These are phyloP conservation scores for Mediolabrus comicus DNA, from an alignment of 108 stramenopile genomes.

Conservation along the genomic window DNA sequence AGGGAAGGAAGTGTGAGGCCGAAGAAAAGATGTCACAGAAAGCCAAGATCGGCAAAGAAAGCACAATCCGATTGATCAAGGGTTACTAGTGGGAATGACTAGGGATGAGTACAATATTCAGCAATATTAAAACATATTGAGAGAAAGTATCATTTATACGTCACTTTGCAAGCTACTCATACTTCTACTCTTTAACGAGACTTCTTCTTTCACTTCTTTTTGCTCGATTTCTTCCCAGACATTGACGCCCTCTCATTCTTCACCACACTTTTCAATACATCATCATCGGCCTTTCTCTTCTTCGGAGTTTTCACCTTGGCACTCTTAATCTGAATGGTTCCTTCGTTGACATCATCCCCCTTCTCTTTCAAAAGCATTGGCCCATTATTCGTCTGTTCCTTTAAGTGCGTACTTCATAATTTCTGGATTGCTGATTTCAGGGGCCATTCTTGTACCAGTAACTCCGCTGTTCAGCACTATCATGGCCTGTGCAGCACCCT, in stretches of 20 bases:
- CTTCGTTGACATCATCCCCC: conserved; percentile 21
- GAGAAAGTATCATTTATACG: too few species aligned
- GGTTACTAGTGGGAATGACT: too few species aligned
- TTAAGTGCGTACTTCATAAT: conserved; percentile 85
- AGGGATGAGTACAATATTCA: too few species aligned
- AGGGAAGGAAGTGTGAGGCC: too few species aligned
- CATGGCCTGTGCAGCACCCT: conserved; percentile 70
- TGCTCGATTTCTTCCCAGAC: conserved; percentile 12
- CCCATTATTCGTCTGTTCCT: conserved; percentile 84
- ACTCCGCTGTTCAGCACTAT: conserved; percentile 35
- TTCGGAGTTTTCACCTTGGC: conserved; percentile 27
- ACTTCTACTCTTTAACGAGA: too few species aligned
- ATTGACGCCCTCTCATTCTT: conserved; percentile 33
- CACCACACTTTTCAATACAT: conserved; percentile 33
- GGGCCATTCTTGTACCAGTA: conserved; percentile 44
- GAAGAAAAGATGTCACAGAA: too few species aligned
- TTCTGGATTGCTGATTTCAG: conserved; percentile 70
- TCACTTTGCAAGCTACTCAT: too few species aligned
- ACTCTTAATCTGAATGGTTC: conserved; percentile 37
- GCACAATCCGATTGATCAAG: too few species aligned
- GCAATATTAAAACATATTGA: too few species aligned
- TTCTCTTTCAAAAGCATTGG: conserved; percentile 69
- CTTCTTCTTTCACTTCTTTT: conserved; percentile 37
- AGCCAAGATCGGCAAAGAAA: too few species aligned
- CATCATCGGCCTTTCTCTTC: conserved; percentile 30